Evolutionary conservation across 2,329 filamentous ascomycete species (phyloP).

Genomic region (Macrophomina pseudophaseolina): DNA sequence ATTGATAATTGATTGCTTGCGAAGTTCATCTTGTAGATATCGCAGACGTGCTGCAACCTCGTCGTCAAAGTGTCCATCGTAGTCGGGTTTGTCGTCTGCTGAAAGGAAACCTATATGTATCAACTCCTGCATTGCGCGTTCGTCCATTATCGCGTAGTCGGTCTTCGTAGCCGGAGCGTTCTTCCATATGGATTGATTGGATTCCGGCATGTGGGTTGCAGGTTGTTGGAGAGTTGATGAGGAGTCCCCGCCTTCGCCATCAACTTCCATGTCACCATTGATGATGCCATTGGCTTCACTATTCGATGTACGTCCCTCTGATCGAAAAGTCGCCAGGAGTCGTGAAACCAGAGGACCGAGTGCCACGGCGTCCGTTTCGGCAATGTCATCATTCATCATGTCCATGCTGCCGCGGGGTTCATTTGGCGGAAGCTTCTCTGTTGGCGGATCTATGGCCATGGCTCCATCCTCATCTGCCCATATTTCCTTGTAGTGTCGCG

Average conservation of each 20-base stretch:
- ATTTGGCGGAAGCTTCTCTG: conserved; percentile 75
- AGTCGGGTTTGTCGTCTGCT: conserved; percentile 76
- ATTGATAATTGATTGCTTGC: conserved; percentile 84
- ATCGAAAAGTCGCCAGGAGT: conserved; percentile 78
- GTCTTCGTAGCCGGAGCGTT: conserved; percentile 75
- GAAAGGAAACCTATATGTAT: conserved; percentile 88
- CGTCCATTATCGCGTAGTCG: conserved; percentile 85
- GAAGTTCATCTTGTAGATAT: conserved; percentile 79
- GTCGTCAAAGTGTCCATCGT: conserved; percentile 89
- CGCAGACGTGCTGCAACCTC: conserved; percentile 90
- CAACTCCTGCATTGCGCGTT: conserved; percentile 88
- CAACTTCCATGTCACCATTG: conserved; percentile 57
- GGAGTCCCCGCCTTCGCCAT: conserved; percentile 46
- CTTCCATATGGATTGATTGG: conserved; percentile 77
- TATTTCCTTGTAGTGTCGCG: conserved; percentile 83
- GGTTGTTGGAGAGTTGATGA: conserved; percentile 59
- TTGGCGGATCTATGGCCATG: conserved; percentile 72
- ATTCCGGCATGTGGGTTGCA: conserved; percentile 80
- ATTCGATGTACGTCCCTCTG: conserved; percentile 69
- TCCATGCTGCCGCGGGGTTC: conserved; percentile 86
- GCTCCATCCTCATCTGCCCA: conserved; percentile 94
- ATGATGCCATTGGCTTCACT: conserved; percentile 54
- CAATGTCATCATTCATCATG: conserved; percentile 82
- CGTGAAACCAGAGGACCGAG: conserved; percentile 85
- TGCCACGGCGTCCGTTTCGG: conserved; percentile 87